These are phyloP conservation scores for Gaertneriomyces semiglobifer DNA, from an alignment of 192 early-diverging fungal genomes.

Conservation along the genomic window DNA sequence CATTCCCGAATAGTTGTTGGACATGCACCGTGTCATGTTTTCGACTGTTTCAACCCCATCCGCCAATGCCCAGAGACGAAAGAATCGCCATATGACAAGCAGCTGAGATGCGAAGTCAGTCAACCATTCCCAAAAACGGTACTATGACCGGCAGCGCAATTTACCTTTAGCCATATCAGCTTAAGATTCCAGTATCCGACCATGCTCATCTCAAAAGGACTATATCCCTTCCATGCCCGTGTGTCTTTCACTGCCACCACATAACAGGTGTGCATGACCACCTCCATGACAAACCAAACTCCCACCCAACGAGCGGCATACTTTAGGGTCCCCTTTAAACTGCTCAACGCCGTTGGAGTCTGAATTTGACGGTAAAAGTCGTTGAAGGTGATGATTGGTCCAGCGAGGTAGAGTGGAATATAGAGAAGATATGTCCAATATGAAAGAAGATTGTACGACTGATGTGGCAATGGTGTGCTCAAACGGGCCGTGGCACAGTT, in stretches of 20 bases:
- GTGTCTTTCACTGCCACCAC: constrained; percentile 88
- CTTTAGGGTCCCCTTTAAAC: not conserved
- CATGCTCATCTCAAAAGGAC: constrained; percentile 76
- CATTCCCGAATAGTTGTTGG: constrained; percentile 89
- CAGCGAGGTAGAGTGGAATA: constrained; percentile 87
- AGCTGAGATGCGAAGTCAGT: constrained; percentile 44
- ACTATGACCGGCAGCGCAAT: not conserved
- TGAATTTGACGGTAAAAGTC: constrained; percentile 78
- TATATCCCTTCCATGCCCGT: constrained; percentile 78
- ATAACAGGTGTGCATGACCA: constrained; percentile 80
- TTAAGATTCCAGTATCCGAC: constrained; percentile 87
- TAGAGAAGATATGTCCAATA: constrained; percentile 84
- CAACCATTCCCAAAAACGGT: not conserved
- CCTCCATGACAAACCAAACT: constrained; percentile 76
- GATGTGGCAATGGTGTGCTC: not conserved
- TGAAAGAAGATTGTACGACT: constrained; percentile 74
- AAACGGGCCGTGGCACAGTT: constrained; percentile 2
- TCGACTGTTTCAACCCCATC: constrained; percentile 87
- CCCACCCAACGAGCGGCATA: constrained; percentile 72
- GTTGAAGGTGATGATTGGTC: constrained; percentile 95
- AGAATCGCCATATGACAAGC: constrained; percentile 95
- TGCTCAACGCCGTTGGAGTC: constrained; percentile 8
- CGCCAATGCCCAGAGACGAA: constrained; percentile 90
- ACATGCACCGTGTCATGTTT: constrained; percentile 97
- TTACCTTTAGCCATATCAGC: constrained; percentile 88